phyloP scores from a whole-genome alignment of 2,329 filamentous ascomycete species.

The Sclerotinia sclerotiorum region DNA sequence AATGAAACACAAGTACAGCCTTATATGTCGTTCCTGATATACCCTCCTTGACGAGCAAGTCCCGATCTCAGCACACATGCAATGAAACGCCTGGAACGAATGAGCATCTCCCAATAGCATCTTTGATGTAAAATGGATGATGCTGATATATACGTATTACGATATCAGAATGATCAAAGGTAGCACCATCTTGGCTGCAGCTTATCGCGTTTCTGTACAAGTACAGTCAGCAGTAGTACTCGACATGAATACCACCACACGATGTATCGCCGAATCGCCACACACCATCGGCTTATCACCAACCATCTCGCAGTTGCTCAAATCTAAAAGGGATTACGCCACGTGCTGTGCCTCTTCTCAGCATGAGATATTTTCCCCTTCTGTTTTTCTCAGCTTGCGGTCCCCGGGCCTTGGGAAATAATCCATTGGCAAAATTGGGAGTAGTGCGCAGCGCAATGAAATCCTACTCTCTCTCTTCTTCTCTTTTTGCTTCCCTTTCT shows the following conservation, averaged over 20 bases:
- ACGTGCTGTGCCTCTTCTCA: conserved; percentile 23
- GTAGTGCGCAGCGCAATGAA: conserved; percentile 8
- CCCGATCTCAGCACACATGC: conserved; percentile 12
- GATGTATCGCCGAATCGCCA: conserved; percentile 16
- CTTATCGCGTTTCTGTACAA: conserved; percentile 13
- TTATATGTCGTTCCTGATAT: conserved; percentile 24
- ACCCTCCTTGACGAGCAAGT: conserved; percentile 23
- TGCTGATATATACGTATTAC: conserved; percentile 20
- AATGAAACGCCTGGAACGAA: conserved; percentile 20
- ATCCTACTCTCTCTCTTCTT: neutral
- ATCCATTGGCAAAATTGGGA: neutral
- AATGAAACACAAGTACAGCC: conserved; percentile 24
- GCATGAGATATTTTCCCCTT: conserved; percentile 17
- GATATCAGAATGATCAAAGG: conserved; percentile 22
- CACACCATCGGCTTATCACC: conserved; percentile 1
- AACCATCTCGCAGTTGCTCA: neutral
- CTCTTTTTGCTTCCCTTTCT: conserved; percentile 13
- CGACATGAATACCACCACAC: conserved; percentile 11
- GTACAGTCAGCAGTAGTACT: conserved; percentile 18
- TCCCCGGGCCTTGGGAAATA: neutral
- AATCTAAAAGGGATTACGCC: conserved; percentile 8
- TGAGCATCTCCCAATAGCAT: conserved; percentile 5
- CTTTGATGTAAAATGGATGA: neutral
- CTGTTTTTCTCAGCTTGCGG: conserved; percentile 16
- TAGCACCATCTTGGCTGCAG: conserved; percentile 22